Conservation (phyloP, 176 grass and related monocot genomes). For the Oryza officinalis region DNA sequence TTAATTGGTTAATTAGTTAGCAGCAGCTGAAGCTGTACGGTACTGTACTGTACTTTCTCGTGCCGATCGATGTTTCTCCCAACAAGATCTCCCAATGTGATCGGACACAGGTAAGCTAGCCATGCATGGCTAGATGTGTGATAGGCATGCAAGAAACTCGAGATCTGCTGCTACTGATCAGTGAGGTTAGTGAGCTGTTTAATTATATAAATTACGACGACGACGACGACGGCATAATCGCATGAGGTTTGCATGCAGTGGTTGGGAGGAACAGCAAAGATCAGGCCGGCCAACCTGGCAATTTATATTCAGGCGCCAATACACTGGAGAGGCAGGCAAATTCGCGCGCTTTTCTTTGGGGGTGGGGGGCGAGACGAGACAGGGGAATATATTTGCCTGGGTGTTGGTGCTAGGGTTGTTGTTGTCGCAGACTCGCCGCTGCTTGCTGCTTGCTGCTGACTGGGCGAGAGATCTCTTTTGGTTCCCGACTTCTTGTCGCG, state of each 20-base stretch:
- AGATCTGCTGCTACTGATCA: not conserved
- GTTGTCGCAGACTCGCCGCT: no score
- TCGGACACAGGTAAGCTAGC: not conserved
- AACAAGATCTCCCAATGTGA: constrained; percentile 11
- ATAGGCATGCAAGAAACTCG: not conserved
- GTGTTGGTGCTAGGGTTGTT: no score
- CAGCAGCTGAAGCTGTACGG: not conserved
- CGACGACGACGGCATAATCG: not conserved
- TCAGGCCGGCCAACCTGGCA: not conserved
- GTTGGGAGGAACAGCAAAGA: not conserved
- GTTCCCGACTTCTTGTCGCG: no score
- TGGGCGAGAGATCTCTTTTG: no score
- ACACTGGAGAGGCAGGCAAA: no score
- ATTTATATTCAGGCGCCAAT: not conserved
- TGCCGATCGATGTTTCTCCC: not conserved
- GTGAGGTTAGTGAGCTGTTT: not conserved
- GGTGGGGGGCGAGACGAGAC: no score
- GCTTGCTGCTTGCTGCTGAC: no score
- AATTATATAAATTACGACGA: not conserved
- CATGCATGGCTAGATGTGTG: not conserved
- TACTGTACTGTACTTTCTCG: not conserved
- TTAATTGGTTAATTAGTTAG: not conserved
- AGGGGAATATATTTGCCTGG: no score
- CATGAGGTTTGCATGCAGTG: not conserved
- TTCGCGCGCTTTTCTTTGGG: no score